These are phyloP conservation scores for Mucor ambiguus DNA, from an alignment of 371 early-diverging fungal genomes.

Conservation along the genomic window DNA sequence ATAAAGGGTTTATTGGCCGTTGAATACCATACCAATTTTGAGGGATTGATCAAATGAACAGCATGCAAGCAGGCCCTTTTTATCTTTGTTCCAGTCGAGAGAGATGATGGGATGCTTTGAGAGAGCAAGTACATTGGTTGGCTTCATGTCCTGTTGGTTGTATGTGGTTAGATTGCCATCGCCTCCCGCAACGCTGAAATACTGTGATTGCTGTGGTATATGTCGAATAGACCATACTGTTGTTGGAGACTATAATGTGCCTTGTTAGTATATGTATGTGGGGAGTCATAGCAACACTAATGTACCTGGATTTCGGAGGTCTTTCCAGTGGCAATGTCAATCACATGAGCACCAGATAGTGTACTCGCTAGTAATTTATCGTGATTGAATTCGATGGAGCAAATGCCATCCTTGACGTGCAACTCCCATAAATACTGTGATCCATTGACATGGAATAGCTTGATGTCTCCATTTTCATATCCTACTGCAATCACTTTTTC, in stretches of 20 bases:
- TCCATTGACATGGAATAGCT: slow-evolving; percentile 69
- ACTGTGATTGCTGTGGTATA: slow-evolving; percentile 68
- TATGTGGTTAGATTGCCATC: slow-evolving; percentile 64
- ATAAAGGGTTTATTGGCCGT: slow-evolving; percentile 10
- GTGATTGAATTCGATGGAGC: slow-evolving; percentile 27
- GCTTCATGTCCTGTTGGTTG: slow-evolving; percentile 11
- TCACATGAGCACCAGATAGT: slow-evolving; percentile 15
- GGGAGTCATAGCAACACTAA: background rate
- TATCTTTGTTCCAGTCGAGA: slow-evolving; percentile 53
- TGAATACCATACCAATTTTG: slow-evolving; percentile 45
- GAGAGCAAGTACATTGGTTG: slow-evolving; percentile 15
- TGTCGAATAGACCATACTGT: slow-evolving; percentile 80
- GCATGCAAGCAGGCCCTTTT: slow-evolving; percentile 55
- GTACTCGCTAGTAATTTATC: slow-evolving; percentile 18
- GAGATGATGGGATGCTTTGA: slow-evolving; percentile 52
- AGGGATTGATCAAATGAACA: slow-evolving; percentile 56
- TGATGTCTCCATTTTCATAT: slow-evolving; percentile 82
- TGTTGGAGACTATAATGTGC: slow-evolving; percentile 36
- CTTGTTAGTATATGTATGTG: background rate
- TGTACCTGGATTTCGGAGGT: slow-evolving; percentile 13
- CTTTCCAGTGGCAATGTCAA: slow-evolving; percentile 20
- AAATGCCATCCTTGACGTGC: slow-evolving; percentile 74
- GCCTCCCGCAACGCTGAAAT: slow-evolving; percentile 68
- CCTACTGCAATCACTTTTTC: slow-evolving; percentile 61
- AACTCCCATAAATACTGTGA: slow-evolving; percentile 71